phyloP scores from a whole-genome alignment of 768 basidiomycete species.

The Mycena indigotica region DNA sequence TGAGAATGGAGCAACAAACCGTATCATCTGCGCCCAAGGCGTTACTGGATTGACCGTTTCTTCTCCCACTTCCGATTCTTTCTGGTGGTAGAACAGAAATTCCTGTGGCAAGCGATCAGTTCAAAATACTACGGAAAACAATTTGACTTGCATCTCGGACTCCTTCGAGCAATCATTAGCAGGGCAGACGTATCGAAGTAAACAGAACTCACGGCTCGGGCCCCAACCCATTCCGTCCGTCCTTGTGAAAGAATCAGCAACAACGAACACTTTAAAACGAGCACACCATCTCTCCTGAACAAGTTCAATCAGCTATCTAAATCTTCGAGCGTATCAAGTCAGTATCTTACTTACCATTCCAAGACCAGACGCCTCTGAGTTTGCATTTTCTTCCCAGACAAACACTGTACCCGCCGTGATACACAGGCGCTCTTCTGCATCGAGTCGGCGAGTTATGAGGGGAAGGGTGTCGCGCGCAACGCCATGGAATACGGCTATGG shows the following conservation, averaged over 20 bases:
- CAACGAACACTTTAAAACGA: constrained; percentile 9
- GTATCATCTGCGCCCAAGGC: constrained; percentile 76
- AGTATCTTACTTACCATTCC: constrained; percentile 63
- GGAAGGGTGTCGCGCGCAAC: constrained; percentile 70
- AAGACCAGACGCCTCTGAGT: constrained; percentile 77
- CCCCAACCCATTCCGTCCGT: constrained; percentile 80
- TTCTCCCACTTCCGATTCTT: constrained; percentile 65
- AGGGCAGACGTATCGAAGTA: background rate
- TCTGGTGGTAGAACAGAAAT: constrained; percentile 84
- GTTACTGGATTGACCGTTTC: constrained; percentile 59
- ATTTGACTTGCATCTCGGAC: constrained; percentile 52
- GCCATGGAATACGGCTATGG: constrained; percentile 79
- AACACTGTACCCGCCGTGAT: constrained; percentile 80
- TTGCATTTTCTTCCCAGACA: constrained; percentile 87
- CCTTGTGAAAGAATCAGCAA: constrained; percentile 29
- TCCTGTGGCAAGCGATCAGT: constrained; percentile 51
- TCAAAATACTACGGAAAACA: constrained; percentile 24
- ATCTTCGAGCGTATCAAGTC: too few species aligned
- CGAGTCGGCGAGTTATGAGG: constrained; percentile 78
- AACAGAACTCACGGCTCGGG: constrained; percentile 77
- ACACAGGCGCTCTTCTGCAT: constrained; percentile 76
- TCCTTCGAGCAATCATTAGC: constrained; percentile 33
- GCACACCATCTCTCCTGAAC: constrained; percentile 53
- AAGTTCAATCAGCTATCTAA: background rate
- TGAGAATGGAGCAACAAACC: constrained; percentile 40